A percentile compares a stretch with the other conserved stretches of the same genome.
Evolutionary conservation across 345 rosid species (phyloP).

Genomic region (Sapria himalayana): DNA sequence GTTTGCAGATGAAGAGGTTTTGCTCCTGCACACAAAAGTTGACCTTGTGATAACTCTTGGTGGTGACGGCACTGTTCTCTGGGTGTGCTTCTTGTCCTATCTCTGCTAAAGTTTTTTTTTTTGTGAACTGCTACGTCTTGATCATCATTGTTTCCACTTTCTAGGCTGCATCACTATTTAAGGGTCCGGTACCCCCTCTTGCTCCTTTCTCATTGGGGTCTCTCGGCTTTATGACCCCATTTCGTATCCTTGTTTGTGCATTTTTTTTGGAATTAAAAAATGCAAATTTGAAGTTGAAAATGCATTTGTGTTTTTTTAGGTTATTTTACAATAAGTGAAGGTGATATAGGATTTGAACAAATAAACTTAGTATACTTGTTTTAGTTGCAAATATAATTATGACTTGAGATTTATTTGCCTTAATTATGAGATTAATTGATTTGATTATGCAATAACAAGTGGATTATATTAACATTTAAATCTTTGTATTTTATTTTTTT

Average conservation of each 20-base stretch:
- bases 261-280: too few relatives aligned
- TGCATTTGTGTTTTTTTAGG: too few relatives aligned
- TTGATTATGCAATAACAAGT: too few relatives aligned
- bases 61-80: constrained; percentile 99
- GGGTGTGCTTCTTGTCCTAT: constrained; percentile 32
- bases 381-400: too few relatives aligned
- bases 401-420: too few relatives aligned
- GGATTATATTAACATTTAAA: too few relatives aligned
- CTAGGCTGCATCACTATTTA: constrained; percentile 97
- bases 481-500: too few relatives aligned
- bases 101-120: background rate
- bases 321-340: too few relatives aligned
- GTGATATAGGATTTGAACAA: too few relatives aligned
- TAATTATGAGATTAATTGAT: too few relatives aligned
- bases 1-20: constrained; percentile 53
- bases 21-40: constrained; percentile 53
- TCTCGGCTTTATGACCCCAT: constrained; percentile 98
- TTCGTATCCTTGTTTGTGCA: constrained; percentile 84
- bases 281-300: too few relatives aligned
- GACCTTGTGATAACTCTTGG: constrained; percentile 97
- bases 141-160: constrained; percentile 10
- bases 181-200: constrained; percentile 94
- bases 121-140: constrained; percentile 1
- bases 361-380: too few relatives aligned
- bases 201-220: constrained; percentile 95